Conservation (phyloP, 2,329 filamentous ascomycete genomes). For the Teratosphaeria epicoccoides region DNA sequence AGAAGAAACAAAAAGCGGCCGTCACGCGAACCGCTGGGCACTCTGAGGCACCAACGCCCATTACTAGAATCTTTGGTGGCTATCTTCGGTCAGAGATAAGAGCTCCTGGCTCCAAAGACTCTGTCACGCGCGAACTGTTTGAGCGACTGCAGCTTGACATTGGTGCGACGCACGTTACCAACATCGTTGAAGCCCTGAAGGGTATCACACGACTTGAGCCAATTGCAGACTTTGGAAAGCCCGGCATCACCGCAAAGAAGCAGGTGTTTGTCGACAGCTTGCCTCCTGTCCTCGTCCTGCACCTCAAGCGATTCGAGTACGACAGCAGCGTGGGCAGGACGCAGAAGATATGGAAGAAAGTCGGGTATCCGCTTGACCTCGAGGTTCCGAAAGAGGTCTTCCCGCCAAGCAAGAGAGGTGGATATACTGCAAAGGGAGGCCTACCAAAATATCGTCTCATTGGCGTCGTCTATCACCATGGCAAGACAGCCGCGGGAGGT, state of each 20-base stretch:
- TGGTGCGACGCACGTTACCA: conserved; percentile 72
- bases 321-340: conserved; percentile 69
- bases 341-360: conserved; percentile 97
- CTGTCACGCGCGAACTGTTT: conserved; percentile 85
- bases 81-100: conserved; percentile 81
- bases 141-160: conserved; percentile 94
- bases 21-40: conserved; percentile 74
- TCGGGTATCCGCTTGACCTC: conserved; percentile 87
- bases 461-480: conserved; percentile 92
- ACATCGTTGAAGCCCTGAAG: conserved; percentile 83
- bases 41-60: conserved; percentile 48
- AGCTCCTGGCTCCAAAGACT: conserved; percentile 77
- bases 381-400: conserved; percentile 89
- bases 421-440: conserved; percentile 48
- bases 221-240: conserved; percentile 73
- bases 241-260: conserved; percentile 64
- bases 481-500: conserved; percentile 88
- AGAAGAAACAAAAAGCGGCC: conserved; percentile 77
- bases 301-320: conserved; percentile 95
- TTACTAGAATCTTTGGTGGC: conserved; percentile 91
- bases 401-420: conserved; percentile 60
- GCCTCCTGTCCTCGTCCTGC: conserved; percentile 83
- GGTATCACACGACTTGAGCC: conserved; percentile 74
- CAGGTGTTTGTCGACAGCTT: conserved; percentile 89
- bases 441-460: conserved; percentile 77